Base-by-base conservation (phyloP, 495 filamentous ascomycete genomes). In the Penicillium subrubescens region DNA sequence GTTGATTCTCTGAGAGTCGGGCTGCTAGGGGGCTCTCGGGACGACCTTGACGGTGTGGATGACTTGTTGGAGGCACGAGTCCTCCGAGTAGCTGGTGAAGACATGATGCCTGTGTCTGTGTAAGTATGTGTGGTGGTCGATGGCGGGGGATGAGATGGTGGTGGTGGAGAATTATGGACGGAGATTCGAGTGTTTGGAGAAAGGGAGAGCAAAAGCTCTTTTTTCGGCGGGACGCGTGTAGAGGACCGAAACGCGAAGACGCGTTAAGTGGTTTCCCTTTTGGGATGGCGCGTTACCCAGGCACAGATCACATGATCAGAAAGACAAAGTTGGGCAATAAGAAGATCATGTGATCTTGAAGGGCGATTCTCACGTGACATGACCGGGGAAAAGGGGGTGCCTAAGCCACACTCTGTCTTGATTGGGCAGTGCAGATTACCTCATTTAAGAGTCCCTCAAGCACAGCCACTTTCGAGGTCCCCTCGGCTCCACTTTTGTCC, bases 1-100 rank as follows among this genome's bases (percentile, higher is more conserved):
- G 81, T 83, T 19, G 73, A 68, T 52, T 80, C 53, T 56, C 53
- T 25, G 33, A 56, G 68, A 44, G 72, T 69, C 41, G 79, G 77
- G 59, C 75, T 81, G 71, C 78, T 83, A 17, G 71, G 73, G 7
- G 68, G 68, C 67, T 80, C 73, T 44, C 77, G 78, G n/a, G 79
- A 80, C 51, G 78, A 79, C 50, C 71, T 67, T 54, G 80, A 80
- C 21, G 81, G 82, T 23, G 78, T 67, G 25, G 78, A 76, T 41
- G 79, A 72, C 60, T 79, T 75, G 58, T 77, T 77, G 19, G 78
- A 67, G 44, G 80, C 77, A 53, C 80, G 80, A 67, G 79, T 77
- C 54, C 79, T 75, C 67, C 78, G 72, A 57, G 70, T 68, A 65
- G 80, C 71, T 57, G 83, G 83, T 41, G 83, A 84, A 69, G 83